Percentiles rank a stretch among this genome's conserved stretches.
Conservation (phyloP, 192 early-diverging fungal species). For the Podila minutissima region DNA sequence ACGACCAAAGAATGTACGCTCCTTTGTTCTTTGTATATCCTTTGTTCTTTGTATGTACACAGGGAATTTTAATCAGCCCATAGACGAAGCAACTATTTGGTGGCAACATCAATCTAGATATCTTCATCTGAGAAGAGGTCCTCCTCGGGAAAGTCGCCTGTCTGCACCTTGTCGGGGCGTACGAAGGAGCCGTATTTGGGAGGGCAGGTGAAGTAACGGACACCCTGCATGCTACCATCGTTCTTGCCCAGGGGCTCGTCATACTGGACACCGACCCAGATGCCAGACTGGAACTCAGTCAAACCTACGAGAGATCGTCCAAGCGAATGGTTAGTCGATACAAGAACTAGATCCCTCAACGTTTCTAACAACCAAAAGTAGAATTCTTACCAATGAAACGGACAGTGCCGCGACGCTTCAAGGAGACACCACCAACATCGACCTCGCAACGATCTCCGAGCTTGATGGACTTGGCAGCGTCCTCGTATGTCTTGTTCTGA, state of each 20-base stretch:
- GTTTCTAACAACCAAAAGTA: too few relatives aligned
- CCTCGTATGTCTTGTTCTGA: constrained; percentile 62
- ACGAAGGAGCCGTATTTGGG: constrained; percentile 88
- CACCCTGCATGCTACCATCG: constrained; percentile 85
- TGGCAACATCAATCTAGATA: constrained; percentile 54
- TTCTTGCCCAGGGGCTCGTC: constrained; percentile 98
- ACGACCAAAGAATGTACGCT: neutral
- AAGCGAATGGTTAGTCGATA: neutral
- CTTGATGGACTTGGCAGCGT: constrained; percentile 71
- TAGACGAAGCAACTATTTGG: constrained; percentile 19
- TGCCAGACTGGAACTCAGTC: constrained; percentile 83
- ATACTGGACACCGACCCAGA: constrained; percentile 95
- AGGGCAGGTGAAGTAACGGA: constrained; percentile 79
- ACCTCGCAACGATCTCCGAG: constrained; percentile 90
- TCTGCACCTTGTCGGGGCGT: constrained; percentile 86
- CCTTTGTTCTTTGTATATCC: too few relatives aligned
- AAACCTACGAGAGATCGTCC: constrained; percentile 40
- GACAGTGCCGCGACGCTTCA: constrained; percentile 70
- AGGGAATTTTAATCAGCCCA: neutral
- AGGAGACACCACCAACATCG: constrained; percentile 58
- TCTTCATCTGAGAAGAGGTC: constrained; percentile 80
- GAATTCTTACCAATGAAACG: constrained; percentile 74
- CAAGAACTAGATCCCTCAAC: too few relatives aligned
- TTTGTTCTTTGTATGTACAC: too few relatives aligned
- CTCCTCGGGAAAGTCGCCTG: constrained; percentile 95